Percentiles rank a stretch among this genome's conserved stretches.
Evolutionary conservation across 805 yeast species (phyloP).

Genomic region (Candida fluviatilis): DNA sequence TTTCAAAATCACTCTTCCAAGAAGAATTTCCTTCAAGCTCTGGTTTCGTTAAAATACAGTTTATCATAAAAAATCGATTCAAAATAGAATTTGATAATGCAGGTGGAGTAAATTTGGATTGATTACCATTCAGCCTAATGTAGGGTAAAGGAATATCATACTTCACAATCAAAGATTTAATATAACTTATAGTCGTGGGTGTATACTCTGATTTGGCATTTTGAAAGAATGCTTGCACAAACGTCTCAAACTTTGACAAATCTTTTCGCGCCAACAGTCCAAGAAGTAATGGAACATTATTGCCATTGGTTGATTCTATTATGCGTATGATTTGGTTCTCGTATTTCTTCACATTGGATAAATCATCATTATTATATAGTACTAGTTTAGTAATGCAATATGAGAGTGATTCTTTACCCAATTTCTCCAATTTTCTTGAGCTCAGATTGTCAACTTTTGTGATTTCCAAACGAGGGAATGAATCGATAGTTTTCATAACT

Average conservation of each 20-base stretch:
- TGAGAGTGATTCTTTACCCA: neutral
- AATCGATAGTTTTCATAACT: neutral
- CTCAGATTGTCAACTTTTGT: neutral
- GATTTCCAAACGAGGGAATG: neutral
- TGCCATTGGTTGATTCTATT: neutral
- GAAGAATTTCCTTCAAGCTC: neutral
- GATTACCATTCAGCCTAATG: neutral
- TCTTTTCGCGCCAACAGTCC: conserved; percentile 3
- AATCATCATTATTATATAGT: neutral
- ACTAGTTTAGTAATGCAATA: neutral
- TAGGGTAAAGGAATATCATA: conserved; percentile 2
- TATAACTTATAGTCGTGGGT: neutral
- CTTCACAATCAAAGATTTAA: conserved; percentile 1
- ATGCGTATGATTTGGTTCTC: neutral
- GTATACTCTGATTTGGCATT: neutral
- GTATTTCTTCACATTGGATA: neutral
- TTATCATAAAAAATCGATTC: conserved; percentile 2
- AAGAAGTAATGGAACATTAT: neutral
- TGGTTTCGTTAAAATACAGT: neutral
- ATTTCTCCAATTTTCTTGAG: neutral
- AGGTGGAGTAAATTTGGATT: conserved; percentile 2
- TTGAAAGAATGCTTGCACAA: neutral
- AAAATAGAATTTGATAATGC: neutral
- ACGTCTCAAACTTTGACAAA: neutral
- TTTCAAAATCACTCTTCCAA: neutral